These are phyloP conservation scores for Neurospora sublineolata DNA, from an alignment of 495 filamentous ascomycete genomes.

Conservation along the genomic window DNA sequence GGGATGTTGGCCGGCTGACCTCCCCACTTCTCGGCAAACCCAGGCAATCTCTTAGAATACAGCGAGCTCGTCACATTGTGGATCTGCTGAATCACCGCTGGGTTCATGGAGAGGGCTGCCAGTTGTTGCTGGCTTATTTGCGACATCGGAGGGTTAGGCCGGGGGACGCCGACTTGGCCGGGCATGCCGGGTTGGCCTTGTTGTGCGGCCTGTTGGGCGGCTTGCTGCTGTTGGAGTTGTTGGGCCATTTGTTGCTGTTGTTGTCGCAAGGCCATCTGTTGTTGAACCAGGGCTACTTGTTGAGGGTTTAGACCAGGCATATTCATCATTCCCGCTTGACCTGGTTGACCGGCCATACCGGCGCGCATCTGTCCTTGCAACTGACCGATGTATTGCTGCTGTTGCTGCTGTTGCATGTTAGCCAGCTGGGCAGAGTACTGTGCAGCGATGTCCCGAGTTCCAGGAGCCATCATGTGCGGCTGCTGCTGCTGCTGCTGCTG, in stretches of 20 bases:
- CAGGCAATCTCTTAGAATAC: conserved; percentile 38
- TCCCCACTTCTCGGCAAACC: conserved; percentile 28
- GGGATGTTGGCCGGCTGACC: conserved; percentile 20
- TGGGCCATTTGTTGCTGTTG: conserved; percentile 26
- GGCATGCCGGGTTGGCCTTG: not conserved
- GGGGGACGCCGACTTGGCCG: not conserved
- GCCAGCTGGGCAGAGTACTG: conserved; percentile 23
- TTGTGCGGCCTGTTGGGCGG: not conserved
- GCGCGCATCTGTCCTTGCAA: conserved; percentile 21
- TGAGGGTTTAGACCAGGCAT: conserved; percentile 14
- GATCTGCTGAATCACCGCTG: conserved; percentile 10
- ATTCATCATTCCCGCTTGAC: conserved; percentile 22
- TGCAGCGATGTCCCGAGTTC: conserved; percentile 14
- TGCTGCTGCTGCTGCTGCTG: conserved; percentile 18
- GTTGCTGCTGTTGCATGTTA: conserved; percentile 25
- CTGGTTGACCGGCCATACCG: conserved; percentile 12
- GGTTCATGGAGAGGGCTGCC: conserved; percentile 2
- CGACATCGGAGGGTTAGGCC: not conserved
- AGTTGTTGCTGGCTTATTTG: conserved; percentile 24
- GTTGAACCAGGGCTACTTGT: conserved; percentile 18
- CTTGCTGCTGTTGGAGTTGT: conserved; percentile 21
- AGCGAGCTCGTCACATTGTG: conserved; percentile 27
- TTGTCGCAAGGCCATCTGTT: conserved; percentile 29
- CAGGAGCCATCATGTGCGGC: conserved; percentile 18
- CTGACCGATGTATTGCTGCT: conserved; percentile 29